Evolutionary conservation across 768 basidiomycete species (phyloP), one percentile per base, ranked within the genome.

Genomic region (Termitomyces eurrhizus): DNA sequence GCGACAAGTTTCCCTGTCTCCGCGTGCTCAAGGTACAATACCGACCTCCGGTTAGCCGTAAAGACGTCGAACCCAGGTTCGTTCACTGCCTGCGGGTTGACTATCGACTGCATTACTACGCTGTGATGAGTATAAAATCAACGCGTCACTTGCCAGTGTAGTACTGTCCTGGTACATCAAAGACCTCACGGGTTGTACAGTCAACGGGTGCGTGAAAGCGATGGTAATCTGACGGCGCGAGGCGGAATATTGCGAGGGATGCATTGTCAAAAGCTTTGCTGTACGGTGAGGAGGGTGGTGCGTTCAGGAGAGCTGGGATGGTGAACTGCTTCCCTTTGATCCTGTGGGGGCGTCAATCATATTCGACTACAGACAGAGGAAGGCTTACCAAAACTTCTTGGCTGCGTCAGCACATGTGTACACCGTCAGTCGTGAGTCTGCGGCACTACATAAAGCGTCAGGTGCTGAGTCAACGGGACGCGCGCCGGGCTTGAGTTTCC

Each of bases 171-270:
- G 79, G 75, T 4, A 86, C 75, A 64, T 85, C 72, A 3, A 61
- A 72, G 7, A 76, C 67, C 41, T 80, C 77, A 11, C 78, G 73
- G 21, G 87, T 70, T 12, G 75, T 78, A 41, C 79, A 85, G 56
- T 87, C 85, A 32, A 88, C 74, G 14, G 89, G 88, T 37, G 82
- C 82, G 63, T 91, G 90, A 79, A 89, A 92, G 14, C 90, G 84
- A 68, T 93, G 91, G 66, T 92, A 92, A 68, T 93, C 91, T 9
- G 85, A 80, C 0, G 90, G 92, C 0, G 92, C 90, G 18, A 93
- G 83, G 55, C 91, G 79, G 72, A 89, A 88, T 59, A 89, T 83
- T 0, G 88, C 88, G 2, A 92, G 68, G 26, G 83, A 77, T 0
- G 78, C 73, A 26, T 77, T 75, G 8, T 74, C 66, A 56, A 86